A percentile compares a stretch with the other conserved stretches of the same genome.
Evolutionary conservation across 164 flowering plant species (phyloP).

Genomic region (Vitis riparia): DNA sequence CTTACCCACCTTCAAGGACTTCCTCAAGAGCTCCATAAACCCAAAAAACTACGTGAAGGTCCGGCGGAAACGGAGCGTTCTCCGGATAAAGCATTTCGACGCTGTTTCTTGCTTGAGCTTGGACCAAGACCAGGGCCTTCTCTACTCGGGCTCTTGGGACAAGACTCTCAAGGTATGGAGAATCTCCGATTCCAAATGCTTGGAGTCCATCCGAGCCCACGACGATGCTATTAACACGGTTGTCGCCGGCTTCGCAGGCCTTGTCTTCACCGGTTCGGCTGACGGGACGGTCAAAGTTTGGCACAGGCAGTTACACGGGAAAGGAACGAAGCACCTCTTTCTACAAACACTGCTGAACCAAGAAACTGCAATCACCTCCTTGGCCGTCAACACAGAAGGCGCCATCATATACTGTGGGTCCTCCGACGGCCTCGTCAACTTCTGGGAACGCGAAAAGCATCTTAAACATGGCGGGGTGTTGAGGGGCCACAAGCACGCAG

Average conservation of each 20-base stretch:
- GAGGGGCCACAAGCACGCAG: conserved; percentile 69
- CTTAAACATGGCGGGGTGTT: conserved; percentile 58
- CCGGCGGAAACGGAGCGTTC: conserved; percentile 31
- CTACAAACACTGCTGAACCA: conserved; percentile 47
- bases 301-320: conserved; percentile 54
- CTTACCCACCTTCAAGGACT: conserved; percentile 47
- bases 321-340: conserved; percentile 34
- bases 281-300: conserved; percentile 77
- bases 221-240: conserved; percentile 69
- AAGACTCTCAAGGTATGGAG: conserved; percentile 63
- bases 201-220: conserved; percentile 57
- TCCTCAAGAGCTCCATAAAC: conserved; percentile 46
- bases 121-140: conserved; percentile 43
- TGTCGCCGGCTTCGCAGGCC: conserved; percentile 40
- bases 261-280: conserved; percentile 75
- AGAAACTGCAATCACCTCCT: conserved; percentile 64
- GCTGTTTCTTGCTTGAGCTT: conserved; percentile 62
- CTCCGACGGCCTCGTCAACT: conserved; percentile 72
- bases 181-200: conserved; percentile 45
- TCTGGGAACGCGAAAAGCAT: conserved; percentile 58
- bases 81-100: conserved; percentile 51
- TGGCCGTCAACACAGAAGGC: conserved; percentile 43
- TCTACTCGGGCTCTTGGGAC: conserved; percentile 72
- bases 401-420: conserved; percentile 60
- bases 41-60: conserved; percentile 60